Conservation (phyloP, 805 yeast species). For the Sungouiozyma intestinalis region DNA sequence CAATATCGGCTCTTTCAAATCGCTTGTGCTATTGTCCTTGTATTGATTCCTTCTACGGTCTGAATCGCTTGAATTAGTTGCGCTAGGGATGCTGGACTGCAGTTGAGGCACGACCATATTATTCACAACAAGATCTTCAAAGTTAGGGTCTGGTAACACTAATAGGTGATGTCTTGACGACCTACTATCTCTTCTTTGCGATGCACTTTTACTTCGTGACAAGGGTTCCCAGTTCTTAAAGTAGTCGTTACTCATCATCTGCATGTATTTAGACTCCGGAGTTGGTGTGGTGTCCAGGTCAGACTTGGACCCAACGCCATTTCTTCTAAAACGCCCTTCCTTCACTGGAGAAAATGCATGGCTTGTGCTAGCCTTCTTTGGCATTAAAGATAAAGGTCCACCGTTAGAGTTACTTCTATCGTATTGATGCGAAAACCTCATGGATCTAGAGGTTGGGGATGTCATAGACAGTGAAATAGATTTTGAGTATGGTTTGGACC, state of each 20-base stretch:
- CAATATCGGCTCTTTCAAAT: background rate
- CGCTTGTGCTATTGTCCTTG: background rate
- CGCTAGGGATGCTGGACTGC: background rate
- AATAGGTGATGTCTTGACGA: background rate
- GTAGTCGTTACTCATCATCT: background rate
- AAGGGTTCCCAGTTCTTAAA: background rate
- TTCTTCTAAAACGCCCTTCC: background rate
- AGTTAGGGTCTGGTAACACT: background rate
- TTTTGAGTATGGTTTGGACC: slow-evolving; percentile 9
- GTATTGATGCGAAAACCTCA: slow-evolving; percentile 2
- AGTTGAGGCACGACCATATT: background rate
- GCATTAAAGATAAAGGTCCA: slow-evolving; percentile 9
- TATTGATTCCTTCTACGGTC: background rate
- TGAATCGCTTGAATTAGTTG: background rate
- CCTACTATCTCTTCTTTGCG: background rate
- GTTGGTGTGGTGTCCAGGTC: background rate
- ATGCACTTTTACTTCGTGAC: background rate
- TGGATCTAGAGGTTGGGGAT: slow-evolving; percentile 13
- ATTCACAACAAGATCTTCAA: background rate
- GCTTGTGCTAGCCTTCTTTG: slow-evolving; percentile 15
- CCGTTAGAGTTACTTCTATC: slow-evolving; percentile 3
- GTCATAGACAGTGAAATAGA: slow-evolving; percentile 15
- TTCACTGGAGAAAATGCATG: slow-evolving; percentile 10
- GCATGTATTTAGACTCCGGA: background rate
- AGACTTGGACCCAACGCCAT: background rate